Conservation (phyloP, 108 stramenopile species). For the Stephanodiscus minutulus region DNA sequence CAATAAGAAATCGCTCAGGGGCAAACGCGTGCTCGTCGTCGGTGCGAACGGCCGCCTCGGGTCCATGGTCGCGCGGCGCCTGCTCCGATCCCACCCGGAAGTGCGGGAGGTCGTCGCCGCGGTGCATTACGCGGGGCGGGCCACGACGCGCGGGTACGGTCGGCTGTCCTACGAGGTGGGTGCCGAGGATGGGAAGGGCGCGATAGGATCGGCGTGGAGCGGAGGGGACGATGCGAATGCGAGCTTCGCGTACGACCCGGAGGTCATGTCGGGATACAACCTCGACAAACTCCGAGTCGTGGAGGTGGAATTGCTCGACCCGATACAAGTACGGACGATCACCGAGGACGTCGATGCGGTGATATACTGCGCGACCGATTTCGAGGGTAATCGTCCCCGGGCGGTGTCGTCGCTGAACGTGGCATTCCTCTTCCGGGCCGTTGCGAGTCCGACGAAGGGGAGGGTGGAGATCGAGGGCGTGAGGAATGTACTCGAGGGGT, state of each 20-base stretch:
- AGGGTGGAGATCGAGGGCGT: conserved; percentile 86
- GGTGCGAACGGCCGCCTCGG: conserved; percentile 87
- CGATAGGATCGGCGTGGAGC: conserved; percentile 73
- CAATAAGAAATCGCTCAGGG: conserved; percentile 47
- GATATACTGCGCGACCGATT: conserved; percentile 84
- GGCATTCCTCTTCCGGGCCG: conserved; percentile 82
- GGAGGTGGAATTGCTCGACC: conserved; percentile 82
- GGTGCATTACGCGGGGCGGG: conserved; percentile 73
- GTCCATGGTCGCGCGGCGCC: conserved; percentile 73
- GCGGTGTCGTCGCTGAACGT: conserved; percentile 70
- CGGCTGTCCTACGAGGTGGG: conserved; percentile 85
- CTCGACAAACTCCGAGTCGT: conserved; percentile 77
- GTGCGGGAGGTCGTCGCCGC: conserved; percentile 73
- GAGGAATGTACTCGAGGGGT: conserved; percentile 70
- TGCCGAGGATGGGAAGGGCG: conserved; percentile 77
- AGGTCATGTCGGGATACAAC: conserved; percentile 77
- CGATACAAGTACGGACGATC: conserved; percentile 71
- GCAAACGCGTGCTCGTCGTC: conserved; percentile 68
- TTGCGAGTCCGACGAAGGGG: conserved; percentile 77
- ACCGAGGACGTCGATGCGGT: conserved; percentile 72
- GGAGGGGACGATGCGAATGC: conserved; percentile 65
- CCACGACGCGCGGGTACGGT: conserved; percentile 77
- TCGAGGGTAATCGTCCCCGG: conserved; percentile 77
- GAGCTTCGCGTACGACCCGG: conserved; percentile 59
- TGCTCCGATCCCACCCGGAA: conserved; percentile 70